Evolutionary conservation across 2,329 filamentous ascomycete species (phyloP).

Genomic region (Pseudogymnoascus sp.): DNA sequence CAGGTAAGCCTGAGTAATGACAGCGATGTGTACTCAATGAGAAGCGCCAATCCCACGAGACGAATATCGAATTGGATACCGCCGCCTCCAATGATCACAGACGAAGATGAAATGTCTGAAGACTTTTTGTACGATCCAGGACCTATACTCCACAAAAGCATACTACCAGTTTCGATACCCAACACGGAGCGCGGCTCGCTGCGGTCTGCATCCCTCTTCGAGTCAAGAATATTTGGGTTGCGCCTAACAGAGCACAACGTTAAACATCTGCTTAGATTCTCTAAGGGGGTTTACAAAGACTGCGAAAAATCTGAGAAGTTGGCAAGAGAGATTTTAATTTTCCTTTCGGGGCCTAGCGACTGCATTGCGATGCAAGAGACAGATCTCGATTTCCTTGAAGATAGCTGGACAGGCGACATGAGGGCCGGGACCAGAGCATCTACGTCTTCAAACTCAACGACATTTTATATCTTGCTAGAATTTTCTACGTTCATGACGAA

Average conservation of each 20-base stretch:
- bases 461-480: slow-evolving; percentile 14
- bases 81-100: background rate
- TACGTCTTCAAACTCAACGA: slow-evolving; percentile 11
- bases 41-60: background rate
- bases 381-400: slow-evolving; percentile 16
- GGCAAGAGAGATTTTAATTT: slow-evolving; percentile 14
- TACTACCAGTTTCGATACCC: background rate
- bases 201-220: background rate
- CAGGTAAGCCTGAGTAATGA: background rate
- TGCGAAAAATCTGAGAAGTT: background rate
- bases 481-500: slow-evolving; percentile 13
- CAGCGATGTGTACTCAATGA: background rate
- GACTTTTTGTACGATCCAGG: background rate
- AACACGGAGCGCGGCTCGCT: background rate
- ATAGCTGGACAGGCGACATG: slow-evolving; percentile 11
- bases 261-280: background rate
- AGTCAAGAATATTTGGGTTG: background rate
- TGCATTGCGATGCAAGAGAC: slow-evolving; percentile 13
- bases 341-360: slow-evolving; percentile 12
- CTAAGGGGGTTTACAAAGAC: background rate
- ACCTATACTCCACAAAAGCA: background rate
- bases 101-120: background rate
- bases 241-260: background rate
- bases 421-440: background rate
- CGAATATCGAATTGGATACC: background rate